Evolutionary conservation across 1,139 yeast genomes (phyloP), one percentile per base, ranked within the genome.

Genomic region (Suhomyces anneliseae): DNA sequence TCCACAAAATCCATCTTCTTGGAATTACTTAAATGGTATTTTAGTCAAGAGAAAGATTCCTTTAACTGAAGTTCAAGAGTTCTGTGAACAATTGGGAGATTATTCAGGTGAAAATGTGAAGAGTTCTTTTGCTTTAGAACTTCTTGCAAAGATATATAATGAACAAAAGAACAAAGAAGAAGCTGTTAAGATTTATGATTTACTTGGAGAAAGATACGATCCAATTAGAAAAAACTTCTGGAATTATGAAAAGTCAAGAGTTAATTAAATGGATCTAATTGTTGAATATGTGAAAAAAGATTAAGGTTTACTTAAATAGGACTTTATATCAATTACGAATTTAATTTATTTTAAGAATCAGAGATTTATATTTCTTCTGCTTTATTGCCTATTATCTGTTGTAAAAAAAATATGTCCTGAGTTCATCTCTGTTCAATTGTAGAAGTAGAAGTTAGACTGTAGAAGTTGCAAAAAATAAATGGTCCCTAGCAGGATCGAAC

Each of bases 1-100:
- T 0, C 96, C 97, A 0, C 92, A 87, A 44, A 93, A 93, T 61
- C 83, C 87, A 42, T 82, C 95, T n/a, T 70, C 87, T 1, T 93
- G 99, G 99, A 85, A 85, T 57, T 93, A 92, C 60, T 64, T 90
- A 34, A 61, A 66, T 14, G 97, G 95, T 0, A 58, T 89, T 1
- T 74, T 75, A 54, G 69, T 70, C n/a, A 64, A 66, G 39, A 55
- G 60, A 6, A 56, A 39, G 11, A 57, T 26, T 60, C 64, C 27
- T 54, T 37, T 76, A 14, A 44, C 50, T 0, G 72, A 67, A 0
- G 64, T 85, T 45, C 71, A 79, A 49, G 60, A 57, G 0, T 76
- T 83, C 45, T 79, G 83, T 29, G 46, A 55, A 14, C 53, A 64
- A 27, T 82, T 74, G 57, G 74, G 75, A 2, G 64, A 71, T 45